A percentile compares a stretch with the other conserved stretches of the same genome.
phyloP scores from a whole-genome alignment of 2,329 filamentous ascomycete species.

The Ophiosphaerella herpotricha region DNA sequence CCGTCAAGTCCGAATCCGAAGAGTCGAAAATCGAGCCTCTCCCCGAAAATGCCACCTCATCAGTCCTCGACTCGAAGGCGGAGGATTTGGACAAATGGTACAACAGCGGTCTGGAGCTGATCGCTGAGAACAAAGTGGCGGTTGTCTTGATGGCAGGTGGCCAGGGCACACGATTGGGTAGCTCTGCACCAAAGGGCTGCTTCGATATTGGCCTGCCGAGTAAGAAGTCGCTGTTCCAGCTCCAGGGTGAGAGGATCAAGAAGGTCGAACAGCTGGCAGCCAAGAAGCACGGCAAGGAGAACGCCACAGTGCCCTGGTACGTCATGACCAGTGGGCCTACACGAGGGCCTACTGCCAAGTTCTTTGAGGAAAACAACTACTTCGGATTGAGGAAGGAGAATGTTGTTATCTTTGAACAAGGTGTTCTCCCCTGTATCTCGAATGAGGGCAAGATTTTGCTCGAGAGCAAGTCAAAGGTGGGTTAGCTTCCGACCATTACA shows the following conservation, averaged over 20 bases:
- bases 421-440: constrained; percentile 92
- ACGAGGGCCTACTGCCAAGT: constrained; percentile 85
- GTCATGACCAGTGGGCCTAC: constrained; percentile 99
- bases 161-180: constrained; percentile 92
- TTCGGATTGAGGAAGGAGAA: constrained; percentile 88
- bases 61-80: constrained; percentile 84
- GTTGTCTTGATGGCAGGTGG: constrained; percentile 98
- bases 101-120: constrained; percentile 67
- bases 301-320: constrained; percentile 85
- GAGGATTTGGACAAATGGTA: constrained; percentile 86
- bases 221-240: constrained; percentile 93
- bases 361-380: constrained; percentile 87
- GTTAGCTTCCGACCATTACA: constrained; percentile 3
- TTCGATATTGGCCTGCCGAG: constrained; percentile 95
- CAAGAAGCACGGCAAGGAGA: constrained; percentile 65
- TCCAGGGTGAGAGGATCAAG: constrained; percentile 91
- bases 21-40: constrained; percentile 76
- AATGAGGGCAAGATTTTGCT: constrained; percentile 97
- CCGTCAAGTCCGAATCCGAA: constrained; percentile 64
- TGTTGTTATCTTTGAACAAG: constrained; percentile 93
- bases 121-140: constrained; percentile 71
- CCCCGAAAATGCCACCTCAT: constrained; percentile 82
- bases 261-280: constrained; percentile 82
- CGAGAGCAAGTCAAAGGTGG: constrained; percentile 80
- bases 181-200: constrained; percentile 95